Base-by-base conservation (phyloP, 1,139 yeast genomes). In the Lodderomyces pseudojiufengensis region DNA sequence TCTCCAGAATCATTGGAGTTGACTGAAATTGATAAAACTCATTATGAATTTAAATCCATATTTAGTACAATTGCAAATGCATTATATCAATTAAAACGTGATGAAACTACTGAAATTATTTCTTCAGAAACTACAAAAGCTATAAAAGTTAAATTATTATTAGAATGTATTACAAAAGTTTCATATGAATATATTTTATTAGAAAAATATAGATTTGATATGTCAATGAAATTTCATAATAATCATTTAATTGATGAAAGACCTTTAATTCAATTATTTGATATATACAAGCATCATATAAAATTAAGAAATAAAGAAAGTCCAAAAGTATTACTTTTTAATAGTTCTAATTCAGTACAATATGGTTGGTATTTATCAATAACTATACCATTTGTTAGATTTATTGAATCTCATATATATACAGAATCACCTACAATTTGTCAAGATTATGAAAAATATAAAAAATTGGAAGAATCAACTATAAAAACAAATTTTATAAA, bases 201-300 rank as follows among this genome's bases (percentile, higher is more conserved):
- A 42, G 76, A 70, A 37, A 65, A 60, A 40, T 70, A 69, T 45
- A 61, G 57, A 37, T 55, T 69, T 24, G 71, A 69, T 35, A 64
- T 68, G 20, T 44, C 63, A 23, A 47, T 62, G 6, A 68, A 68
- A 42, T 49, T 67, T 29, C 54, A 57, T 42, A 52, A 55, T 38
- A 65, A 67, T 41, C 58, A 59, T 9, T 43, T 68, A 15, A 47
- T 68, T 18, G 68, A 61, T 31, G 41, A 48, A 23, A 42, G 60
- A 24, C 37, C 54, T 5, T 47, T 61, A 6, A 41, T 43, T 7
- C 37, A 37, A 3, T 46, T 68, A 16, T 67, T 57, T 40, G 45
- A 51, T 5, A 42, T 37, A 20, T 61, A 51, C 38, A 46, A 46
- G 31, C 41, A 47, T 1, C 45, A 45, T 18, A 36, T 49, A 13